These are phyloP conservation scores for Claviceps arundinis DNA, from an alignment of 2,329 filamentous ascomycete species.

Conservation along the genomic window DNA sequence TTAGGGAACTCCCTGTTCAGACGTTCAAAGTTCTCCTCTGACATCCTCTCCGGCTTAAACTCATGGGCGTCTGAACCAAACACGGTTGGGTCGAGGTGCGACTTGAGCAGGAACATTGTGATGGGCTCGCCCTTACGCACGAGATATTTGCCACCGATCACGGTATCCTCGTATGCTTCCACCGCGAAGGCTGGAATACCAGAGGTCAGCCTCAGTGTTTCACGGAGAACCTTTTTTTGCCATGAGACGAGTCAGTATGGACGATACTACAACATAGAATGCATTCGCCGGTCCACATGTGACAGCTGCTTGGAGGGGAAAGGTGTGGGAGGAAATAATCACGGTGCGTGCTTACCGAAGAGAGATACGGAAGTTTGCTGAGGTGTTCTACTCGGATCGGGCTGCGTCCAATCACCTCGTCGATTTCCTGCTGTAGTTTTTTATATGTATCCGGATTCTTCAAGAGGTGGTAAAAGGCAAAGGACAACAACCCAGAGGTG, in stretches of 20 bases:
- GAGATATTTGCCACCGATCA: conserved; percentile 49
- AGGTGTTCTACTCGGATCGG: conserved; percentile 48
- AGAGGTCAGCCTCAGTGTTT: conserved; percentile 49
- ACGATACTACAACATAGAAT: too few relatives aligned
- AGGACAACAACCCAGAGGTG: conserved; percentile 52
- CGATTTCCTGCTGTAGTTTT: conserved; percentile 55
- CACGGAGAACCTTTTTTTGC: conserved; percentile 36
- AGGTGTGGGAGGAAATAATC: not conserved
- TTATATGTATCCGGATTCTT: conserved; percentile 46
- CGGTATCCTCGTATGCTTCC: conserved; percentile 35
- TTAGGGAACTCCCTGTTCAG: conserved; percentile 47
- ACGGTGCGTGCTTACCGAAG: conserved; percentile 28
- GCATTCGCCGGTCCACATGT: too few relatives aligned
- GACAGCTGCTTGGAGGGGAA: too few relatives aligned
- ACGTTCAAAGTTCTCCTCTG: conserved; percentile 51
- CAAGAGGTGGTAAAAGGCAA: conserved; percentile 50
- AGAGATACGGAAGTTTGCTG: conserved; percentile 50
- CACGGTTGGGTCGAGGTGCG: conserved; percentile 49
- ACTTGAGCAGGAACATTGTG: conserved; percentile 33
- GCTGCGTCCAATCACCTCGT: conserved; percentile 46
- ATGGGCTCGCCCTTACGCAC: conserved; percentile 39
- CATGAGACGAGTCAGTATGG: too few relatives aligned
- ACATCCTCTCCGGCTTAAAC: conserved; percentile 60
- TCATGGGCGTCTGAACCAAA: conserved; percentile 52
- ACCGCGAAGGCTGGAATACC: conserved; percentile 46